Base-by-base conservation (phyloP, 108 stramenopile genomes). In the Skeletonema marinoi region DNA sequence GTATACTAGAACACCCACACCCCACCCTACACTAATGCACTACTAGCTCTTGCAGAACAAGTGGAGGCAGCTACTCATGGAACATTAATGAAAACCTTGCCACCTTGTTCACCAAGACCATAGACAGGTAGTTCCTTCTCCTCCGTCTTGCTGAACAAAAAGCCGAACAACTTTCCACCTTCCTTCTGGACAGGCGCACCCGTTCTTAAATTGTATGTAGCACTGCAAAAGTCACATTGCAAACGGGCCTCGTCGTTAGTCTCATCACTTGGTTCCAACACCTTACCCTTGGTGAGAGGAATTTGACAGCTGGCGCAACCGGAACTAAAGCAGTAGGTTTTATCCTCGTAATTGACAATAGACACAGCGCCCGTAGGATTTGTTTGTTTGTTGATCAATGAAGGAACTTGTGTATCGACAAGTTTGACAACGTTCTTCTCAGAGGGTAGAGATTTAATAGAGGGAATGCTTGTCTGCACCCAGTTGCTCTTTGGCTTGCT, bases 331-430 rank as follows among this genome's bases (percentile, higher is more conserved):
- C 93, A 94, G 70, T 89, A 92, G 0, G 84, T 88, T 14, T 82
- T 71, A 29, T 63, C 83, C 1, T 78, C 66, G 85, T 81, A 86
- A 38, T 91, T 90, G 33, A 91, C 73, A 11, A 90, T 80, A n/a
- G 83, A 63, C 3, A 92, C 93, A 11, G 93, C 93, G 35, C 93
- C 93, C 2, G 84, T 89, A 11, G 93, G 93, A 66, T 94, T 94
- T 50, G 87, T 91, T 30, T 68, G 70, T 21, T 61, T 65, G 58
- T 94, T 73, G 51, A 81, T 80, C 39, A 92, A 59, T 12, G 80
- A 46, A 29, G 81, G 75, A 7, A 86, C 88, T 44, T 75, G 58
- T 35, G 88, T 89, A 64, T 94, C 88, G 64, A 89, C 62, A 25
- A 89, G 68, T 41, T 80, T 78, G 21, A 93, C 87, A 32, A 65